phyloP scores from a whole-genome alignment of 176 grass and related monocot species.

The Cenchrus fungigraminus region DNA sequence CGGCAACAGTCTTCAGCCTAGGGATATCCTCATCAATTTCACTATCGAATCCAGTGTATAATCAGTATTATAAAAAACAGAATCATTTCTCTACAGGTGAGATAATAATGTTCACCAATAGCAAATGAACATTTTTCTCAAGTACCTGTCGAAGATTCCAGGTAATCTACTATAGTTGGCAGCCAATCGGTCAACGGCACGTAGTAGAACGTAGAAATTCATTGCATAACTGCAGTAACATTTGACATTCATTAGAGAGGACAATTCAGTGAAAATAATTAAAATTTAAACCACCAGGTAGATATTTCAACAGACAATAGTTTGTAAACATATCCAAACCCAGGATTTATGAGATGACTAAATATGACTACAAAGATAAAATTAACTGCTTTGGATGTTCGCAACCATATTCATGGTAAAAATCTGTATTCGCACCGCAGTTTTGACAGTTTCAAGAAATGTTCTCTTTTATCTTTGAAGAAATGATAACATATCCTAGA shows the following conservation, averaged over 20 bases:
- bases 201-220: constrained; percentile 86
- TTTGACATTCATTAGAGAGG: constrained; percentile 8
- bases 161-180: constrained; percentile 73
- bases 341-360: background rate
- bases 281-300: constrained; percentile 17
- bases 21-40: constrained; percentile 90
- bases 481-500: constrained; percentile 14
- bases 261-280: background rate
- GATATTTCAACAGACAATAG: constrained; percentile 12
- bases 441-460: background rate
- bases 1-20: constrained; percentile 71
- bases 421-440: background rate
- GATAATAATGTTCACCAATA: constrained; percentile 42
- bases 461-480: background rate
- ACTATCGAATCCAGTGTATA: constrained; percentile 60
- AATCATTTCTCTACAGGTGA: constrained; percentile 42
- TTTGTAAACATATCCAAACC: background rate
- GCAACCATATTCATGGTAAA: background rate
- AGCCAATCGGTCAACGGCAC: constrained; percentile 75
- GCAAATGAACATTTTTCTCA: constrained; percentile 38
- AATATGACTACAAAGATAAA: background rate
- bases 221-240: constrained; percentile 62
- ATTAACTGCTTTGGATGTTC: background rate
- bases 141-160: constrained; percentile 85
- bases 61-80: constrained; percentile 59